Percentiles rank a stretch among this genome's conserved stretches.
phyloP scores from a whole-genome alignment of 2,329 filamentous ascomycete species.

The Pestalotiopsis sp. region DNA sequence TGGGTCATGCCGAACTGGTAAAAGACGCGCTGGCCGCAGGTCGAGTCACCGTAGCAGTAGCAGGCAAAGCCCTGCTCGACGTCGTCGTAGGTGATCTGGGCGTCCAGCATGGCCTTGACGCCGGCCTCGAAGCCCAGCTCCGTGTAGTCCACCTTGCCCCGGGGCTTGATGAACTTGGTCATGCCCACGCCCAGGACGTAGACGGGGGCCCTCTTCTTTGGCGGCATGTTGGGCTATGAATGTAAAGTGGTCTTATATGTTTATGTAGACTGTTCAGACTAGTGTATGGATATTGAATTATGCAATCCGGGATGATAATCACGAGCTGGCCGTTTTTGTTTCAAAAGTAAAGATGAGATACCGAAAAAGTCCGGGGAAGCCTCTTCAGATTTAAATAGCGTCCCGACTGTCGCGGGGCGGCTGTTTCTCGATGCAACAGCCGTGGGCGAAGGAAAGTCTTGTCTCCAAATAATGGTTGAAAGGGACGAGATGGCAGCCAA shows the following conservation, averaged over 20 bases:
- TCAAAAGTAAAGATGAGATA: neutral
- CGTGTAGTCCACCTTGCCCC: conserved; percentile 91
- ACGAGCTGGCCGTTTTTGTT: neutral
- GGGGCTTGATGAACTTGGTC: conserved; percentile 98
- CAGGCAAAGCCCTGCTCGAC: conserved; percentile 95
- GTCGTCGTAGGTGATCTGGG: conserved; percentile 94
- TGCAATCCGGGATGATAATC: neutral
- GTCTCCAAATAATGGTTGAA: neutral
- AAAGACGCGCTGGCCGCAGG: conserved; percentile 94
- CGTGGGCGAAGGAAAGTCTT: neutral
- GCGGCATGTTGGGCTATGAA: conserved; percentile 2
- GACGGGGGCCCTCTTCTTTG: conserved; percentile 40
- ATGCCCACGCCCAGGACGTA: conserved; percentile 98
- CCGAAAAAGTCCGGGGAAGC: neutral
- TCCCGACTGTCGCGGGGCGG: neutral
- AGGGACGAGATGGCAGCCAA: neutral
- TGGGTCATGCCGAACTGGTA: conserved; percentile 98
- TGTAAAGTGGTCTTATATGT: neutral
- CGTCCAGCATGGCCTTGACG: conserved; percentile 82
- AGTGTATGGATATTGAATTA: neutral
- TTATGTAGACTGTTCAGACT: neutral
- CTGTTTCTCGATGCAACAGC: neutral
- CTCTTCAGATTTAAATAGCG: neutral
- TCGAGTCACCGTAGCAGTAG: conserved; percentile 96
- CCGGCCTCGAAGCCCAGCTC: conserved; percentile 93